Conservation (phyloP, 1,284 basidiomycete genomes). For the Pascua guehoae region DNA sequence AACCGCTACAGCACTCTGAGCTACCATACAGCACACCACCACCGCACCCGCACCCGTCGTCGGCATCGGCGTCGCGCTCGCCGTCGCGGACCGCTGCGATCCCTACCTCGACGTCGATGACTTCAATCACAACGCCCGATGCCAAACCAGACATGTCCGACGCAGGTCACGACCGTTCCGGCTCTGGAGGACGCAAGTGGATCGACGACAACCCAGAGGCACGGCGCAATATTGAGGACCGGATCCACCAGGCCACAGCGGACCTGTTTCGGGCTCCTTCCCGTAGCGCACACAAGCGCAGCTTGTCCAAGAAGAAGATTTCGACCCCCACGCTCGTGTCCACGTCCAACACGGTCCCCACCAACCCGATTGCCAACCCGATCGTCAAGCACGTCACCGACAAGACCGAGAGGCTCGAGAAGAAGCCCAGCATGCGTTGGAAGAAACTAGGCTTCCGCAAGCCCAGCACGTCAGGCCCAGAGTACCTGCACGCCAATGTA, state of each 20-base stretch:
- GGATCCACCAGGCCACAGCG: constrained; percentile 44
- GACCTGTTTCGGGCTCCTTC: constrained; percentile 41
- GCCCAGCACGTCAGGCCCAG: constrained; percentile 20
- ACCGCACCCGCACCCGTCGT: constrained; percentile 9
- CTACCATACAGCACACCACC: constrained; percentile 15
- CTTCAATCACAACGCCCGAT: not conserved
- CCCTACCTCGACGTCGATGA: not conserved
- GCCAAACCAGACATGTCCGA: not conserved
- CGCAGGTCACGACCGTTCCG: not conserved
- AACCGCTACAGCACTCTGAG: not conserved
- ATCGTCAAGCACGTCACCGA: not conserved
- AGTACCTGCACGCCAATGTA: too few relatives aligned
- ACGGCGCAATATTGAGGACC: constrained; percentile 41
- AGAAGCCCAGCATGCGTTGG: constrained; percentile 29
- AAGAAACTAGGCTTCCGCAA: constrained; percentile 36
- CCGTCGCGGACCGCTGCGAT: not conserved
- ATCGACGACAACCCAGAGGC: constrained; percentile 34
- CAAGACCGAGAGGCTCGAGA: constrained; percentile 6
- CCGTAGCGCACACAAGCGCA: constrained; percentile 14
- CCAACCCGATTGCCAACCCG: constrained; percentile 22
- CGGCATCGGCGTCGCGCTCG: not conserved
- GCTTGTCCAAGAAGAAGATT: constrained; percentile 24
- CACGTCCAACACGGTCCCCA: constrained; percentile 29
- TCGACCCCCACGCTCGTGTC: constrained; percentile 39
- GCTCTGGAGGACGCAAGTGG: constrained; percentile 7